Percentiles rank a stretch among this genome's conserved stretches.
Evolutionary conservation across 1,139 yeast species (phyloP).

Genomic region (Suzukiozyma palmioleophila): DNA sequence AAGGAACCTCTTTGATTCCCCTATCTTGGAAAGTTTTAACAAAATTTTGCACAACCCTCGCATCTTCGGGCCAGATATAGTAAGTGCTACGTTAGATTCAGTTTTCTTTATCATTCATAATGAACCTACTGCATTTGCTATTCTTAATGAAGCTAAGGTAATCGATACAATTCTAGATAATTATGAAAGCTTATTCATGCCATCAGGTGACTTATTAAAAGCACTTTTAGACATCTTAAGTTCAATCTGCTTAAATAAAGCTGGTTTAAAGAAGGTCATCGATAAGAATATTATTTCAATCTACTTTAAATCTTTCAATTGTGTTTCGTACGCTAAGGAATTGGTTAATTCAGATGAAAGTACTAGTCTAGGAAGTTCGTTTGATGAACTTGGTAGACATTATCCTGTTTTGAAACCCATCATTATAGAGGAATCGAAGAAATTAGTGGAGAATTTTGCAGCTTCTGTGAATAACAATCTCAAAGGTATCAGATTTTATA

Average conservation of each 20-base stretch:
- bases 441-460: conserved; percentile 47
- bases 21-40: conserved; percentile 60
- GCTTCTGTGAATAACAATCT: conserved; percentile 28
- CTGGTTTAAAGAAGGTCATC: conserved; percentile 60
- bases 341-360: conserved; percentile 41
- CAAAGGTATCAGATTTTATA: conserved; percentile 39
- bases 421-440: conserved; percentile 48
- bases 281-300: conserved; percentile 41
- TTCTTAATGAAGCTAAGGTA: conserved; percentile 74
- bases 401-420: conserved; percentile 66
- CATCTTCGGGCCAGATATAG: conserved; percentile 66
- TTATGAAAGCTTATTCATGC: conserved; percentile 49
- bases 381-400: conserved; percentile 84
- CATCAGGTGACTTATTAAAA: conserved; percentile 54
- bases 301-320: conserved; percentile 51
- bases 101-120: conserved; percentile 75
- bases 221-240: conserved; percentile 76
- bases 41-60: conserved; percentile 53
- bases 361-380: conserved; percentile 56
- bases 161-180: conserved; percentile 60
- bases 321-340: conserved; percentile 45
- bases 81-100: conserved; percentile 62
- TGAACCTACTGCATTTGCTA: conserved; percentile 86
- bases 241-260: conserved; percentile 75
- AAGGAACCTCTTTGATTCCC: conserved; percentile 82